Evolutionary conservation across 352 stramenopile species (phyloP).

Genomic region (Phytopythium kandeliae): DNA sequence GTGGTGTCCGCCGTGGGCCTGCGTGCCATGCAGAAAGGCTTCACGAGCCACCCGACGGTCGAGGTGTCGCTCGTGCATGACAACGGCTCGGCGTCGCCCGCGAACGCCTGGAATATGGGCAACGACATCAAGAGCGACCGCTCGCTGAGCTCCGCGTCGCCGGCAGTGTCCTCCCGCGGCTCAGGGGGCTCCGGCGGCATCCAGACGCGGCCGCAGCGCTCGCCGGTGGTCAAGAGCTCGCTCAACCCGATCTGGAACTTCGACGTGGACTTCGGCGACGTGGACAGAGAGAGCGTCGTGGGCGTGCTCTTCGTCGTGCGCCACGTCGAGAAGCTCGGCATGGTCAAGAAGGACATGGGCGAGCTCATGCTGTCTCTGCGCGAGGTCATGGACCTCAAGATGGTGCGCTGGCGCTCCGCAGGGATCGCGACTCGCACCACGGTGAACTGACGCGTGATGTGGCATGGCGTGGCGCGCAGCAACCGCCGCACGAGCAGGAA

Average conservation of each 20-base stretch:
- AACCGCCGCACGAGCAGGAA: conserved; percentile 48
- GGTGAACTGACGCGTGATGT: not conserved
- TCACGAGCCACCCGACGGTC: conserved; percentile 66
- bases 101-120: conserved; percentile 30
- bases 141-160: conserved; percentile 9
- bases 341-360: conserved; percentile 72
- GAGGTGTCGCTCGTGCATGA: conserved; percentile 67
- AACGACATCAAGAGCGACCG: conserved; percentile 33
- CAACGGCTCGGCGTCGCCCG: conserved; percentile 28
- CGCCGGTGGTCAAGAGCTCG: conserved; percentile 57
- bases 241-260: conserved; percentile 82
- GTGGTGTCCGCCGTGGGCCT: conserved; percentile 51
- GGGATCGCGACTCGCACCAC: too few relatives aligned
- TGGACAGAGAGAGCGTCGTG: conserved; percentile 58
- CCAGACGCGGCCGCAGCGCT: conserved; percentile 45
- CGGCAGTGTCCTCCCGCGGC: conserved; percentile 1
- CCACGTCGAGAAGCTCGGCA: conserved; percentile 66
- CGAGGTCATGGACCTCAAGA: conserved; percentile 69
- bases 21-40: conserved; percentile 58
- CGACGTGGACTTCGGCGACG: conserved; percentile 74
- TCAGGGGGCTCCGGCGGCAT: conserved; percentile 20
- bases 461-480: conserved; percentile 13
- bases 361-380: conserved; percentile 55
- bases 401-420: too few relatives aligned
- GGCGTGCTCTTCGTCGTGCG: conserved; percentile 64